phyloP scores from a whole-genome alignment of 257 asterid genomes.

The Gentiana dahurica region DNA sequence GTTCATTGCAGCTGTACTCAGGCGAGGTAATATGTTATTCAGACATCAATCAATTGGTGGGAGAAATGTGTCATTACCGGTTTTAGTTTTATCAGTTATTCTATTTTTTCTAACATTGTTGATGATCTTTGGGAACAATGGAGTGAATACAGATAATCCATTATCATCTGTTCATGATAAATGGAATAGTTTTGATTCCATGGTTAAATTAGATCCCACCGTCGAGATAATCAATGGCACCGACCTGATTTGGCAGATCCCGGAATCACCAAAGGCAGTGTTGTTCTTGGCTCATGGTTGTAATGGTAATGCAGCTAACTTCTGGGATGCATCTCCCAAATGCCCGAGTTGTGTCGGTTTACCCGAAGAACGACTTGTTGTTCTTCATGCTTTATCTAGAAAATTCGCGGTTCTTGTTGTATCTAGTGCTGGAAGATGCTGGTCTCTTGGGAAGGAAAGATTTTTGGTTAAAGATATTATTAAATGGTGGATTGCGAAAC shows the following conservation, averaged over 20 bases:
- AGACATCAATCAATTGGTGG: conserved; percentile 30
- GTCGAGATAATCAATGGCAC: conserved; percentile 55
- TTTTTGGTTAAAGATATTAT: conserved; percentile 43
- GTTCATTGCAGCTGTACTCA: conserved; percentile 35
- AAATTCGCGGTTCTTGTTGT: conserved; percentile 71
- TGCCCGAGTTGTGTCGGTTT: conserved; percentile 76
- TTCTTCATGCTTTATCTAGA: conserved; percentile 69
- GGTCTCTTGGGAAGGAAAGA: conserved; percentile 69
- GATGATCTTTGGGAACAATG: conserved; percentile 31
- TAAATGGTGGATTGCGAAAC: conserved; percentile 51
- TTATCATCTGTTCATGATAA: conserved; percentile 24
- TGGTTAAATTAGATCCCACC: conserved; percentile 45
- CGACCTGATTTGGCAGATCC: conserved; percentile 75
- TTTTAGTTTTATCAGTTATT: conserved; percentile 28
- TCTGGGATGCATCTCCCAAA: conserved; percentile 80
- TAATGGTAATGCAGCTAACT: conserved; percentile 69
- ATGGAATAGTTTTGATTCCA: conserved; percentile 45
- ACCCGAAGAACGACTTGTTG: conserved; percentile 86
- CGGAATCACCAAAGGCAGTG: conserved; percentile 68
- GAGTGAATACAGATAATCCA: conserved; percentile 19
- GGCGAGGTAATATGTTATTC: conserved; percentile 35
- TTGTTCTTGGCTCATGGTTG: conserved; percentile 94
- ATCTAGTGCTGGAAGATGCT: conserved; percentile 69
- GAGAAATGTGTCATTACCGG: conserved; percentile 22
- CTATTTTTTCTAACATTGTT: conserved; percentile 28